Percentiles rank a stretch among this genome's conserved stretches.
Conservation (phyloP, 202 grass and related monocot genomes). For the Digitaria exilis region DNA sequence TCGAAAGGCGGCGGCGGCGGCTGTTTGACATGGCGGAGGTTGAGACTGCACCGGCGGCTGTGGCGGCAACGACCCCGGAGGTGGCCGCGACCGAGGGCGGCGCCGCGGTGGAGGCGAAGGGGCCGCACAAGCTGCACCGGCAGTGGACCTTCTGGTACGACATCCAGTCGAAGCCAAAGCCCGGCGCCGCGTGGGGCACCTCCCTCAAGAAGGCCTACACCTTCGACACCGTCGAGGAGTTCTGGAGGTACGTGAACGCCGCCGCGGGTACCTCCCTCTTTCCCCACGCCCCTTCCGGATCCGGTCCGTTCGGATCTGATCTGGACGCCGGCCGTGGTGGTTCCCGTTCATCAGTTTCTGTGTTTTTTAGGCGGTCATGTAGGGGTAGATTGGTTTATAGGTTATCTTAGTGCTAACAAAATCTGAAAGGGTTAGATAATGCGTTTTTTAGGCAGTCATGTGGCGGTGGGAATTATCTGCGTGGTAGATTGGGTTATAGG, state of each 20-base stretch:
- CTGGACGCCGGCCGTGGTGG: neutral
- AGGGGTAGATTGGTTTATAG: neutral
- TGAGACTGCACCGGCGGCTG: slow-evolving; percentile 11
- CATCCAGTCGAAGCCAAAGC: slow-evolving; percentile 90
- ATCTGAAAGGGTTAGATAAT: neutral
- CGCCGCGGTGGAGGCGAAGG: slow-evolving; percentile 21
- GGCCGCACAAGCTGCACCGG: slow-evolving; percentile 74
- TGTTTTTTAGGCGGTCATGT: neutral
- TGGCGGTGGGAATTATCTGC: neutral
- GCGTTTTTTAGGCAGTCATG: neutral
- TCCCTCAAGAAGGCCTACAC: slow-evolving; percentile 92
- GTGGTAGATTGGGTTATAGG: slow-evolving; percentile 5
- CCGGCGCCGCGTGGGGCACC: slow-evolving; percentile 89
- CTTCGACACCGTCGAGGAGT: slow-evolving; percentile 95
- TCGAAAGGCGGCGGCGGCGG: slow-evolving; percentile 35
- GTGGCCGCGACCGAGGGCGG: slow-evolving; percentile 22
- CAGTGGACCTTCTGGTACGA: slow-evolving; percentile 99
- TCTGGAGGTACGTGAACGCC: slow-evolving; percentile 70
- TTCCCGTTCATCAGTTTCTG: neutral
- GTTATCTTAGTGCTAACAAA: neutral
- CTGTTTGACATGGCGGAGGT: slow-evolving; percentile 48
- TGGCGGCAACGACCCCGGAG: slow-evolving; percentile 11
- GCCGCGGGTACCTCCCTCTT: neutral
- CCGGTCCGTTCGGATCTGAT: slow-evolving; percentile 49
- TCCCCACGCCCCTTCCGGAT: neutral